Percentiles rank a stretch among this genome's conserved stretches.
Conservation (phyloP, 139 green algal species). For the Axilococcus clingmanii region DNA sequence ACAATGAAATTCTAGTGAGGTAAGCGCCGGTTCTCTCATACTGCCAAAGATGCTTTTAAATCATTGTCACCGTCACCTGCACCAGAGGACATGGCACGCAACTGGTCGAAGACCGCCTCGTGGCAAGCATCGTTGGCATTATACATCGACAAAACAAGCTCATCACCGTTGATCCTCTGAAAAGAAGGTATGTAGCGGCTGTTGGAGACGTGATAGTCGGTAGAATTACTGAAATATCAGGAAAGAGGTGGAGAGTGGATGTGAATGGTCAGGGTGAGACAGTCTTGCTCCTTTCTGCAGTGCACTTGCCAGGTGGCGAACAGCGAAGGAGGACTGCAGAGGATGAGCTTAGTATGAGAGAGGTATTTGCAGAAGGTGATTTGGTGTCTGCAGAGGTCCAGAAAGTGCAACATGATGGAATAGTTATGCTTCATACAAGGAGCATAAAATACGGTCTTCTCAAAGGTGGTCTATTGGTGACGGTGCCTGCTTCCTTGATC, state of each 20-base stretch:
- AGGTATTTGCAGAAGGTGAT: conserved; percentile 70
- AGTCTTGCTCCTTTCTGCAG: conserved; percentile 67
- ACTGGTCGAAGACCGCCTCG: conserved; percentile 45
- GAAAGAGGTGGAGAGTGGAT: conserved; percentile 76
- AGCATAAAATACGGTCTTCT: conserved; percentile 78
- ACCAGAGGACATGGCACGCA: conserved; percentile 68
- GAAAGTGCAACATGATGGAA: conserved; percentile 56
- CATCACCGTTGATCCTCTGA: conserved; percentile 49
- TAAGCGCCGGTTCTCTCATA: too few relatives aligned
- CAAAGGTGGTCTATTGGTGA: conserved; percentile 49
- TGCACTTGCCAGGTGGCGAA: conserved; percentile 73
- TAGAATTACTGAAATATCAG: conserved; percentile 56
- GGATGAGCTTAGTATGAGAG: conserved; percentile 85
- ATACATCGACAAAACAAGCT: conserved; percentile 75
- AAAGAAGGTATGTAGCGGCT: conserved; percentile 55
- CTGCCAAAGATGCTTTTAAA: conserved; percentile 18
- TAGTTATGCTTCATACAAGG: conserved; percentile 72
- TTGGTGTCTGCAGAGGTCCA: conserved; percentile 83
- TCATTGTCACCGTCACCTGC: not conserved
- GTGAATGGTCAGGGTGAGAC: conserved; percentile 55
- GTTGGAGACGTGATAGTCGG: conserved; percentile 78
- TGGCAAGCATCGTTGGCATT: conserved; percentile 61
- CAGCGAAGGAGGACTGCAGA: conserved; percentile 71
- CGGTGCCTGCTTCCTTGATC: conserved; percentile 57
- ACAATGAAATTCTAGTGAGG: too few relatives aligned